Evolutionary conservation across 2,329 filamentous ascomycete species (phyloP).

Genomic region (Seiridium unicorne): DNA sequence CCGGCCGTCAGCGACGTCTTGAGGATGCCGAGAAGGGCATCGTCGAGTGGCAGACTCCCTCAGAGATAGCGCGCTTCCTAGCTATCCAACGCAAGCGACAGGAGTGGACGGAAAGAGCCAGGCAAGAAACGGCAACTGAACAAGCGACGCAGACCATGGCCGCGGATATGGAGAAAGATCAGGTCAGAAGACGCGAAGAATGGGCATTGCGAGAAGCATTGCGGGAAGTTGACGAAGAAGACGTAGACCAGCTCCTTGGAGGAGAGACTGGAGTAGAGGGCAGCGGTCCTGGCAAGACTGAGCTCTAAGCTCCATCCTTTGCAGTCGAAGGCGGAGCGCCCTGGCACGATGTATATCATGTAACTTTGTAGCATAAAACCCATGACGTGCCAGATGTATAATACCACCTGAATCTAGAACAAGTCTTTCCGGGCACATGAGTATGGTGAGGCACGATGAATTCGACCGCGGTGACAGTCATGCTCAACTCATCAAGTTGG

Average conservation of each 20-base stretch:
- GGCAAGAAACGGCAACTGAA: neutral
- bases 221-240: neutral
- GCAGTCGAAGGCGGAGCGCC: neutral
- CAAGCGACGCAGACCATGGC: neutral
- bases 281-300: neutral
- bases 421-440: no score
- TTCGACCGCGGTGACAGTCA: no score
- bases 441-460: no score
- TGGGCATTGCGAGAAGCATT: neutral
- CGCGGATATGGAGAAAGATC: neutral
- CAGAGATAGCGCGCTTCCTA: slow-evolving; percentile 41
- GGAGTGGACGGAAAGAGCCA: neutral
- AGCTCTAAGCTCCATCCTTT: neutral
- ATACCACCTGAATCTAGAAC: neutral
- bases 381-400: slow-evolving; percentile 2
- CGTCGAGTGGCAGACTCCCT: slow-evolving; percentile 59
- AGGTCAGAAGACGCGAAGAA: neutral
- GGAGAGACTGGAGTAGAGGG: neutral
- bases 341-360: neutral
- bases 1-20: slow-evolving; percentile 68
- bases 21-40: slow-evolving; percentile 59
- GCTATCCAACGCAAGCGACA: slow-evolving; percentile 19
- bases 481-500: no score
- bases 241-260: neutral
- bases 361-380: neutral